Base-by-base conservation (phyloP, 2,329 filamentous ascomycete genomes). In the Ophiostoma angusticollis region DNA sequence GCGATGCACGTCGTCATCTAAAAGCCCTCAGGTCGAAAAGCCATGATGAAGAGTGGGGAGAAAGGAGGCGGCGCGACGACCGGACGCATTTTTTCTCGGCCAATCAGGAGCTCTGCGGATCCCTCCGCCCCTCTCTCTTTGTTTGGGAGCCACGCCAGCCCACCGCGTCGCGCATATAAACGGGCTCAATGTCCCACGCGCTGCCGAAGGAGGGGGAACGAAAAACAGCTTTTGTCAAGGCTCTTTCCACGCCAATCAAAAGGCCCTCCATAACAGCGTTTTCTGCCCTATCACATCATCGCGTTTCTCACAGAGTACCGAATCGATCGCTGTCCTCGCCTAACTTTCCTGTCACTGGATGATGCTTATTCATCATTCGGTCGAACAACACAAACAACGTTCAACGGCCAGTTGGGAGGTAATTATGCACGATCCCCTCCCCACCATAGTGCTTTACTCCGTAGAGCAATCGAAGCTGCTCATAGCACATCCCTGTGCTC, bases 141-240 rank as follows among this genome's bases (percentile, higher is more conserved):
- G 40, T 42, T 46, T 42, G 37, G 45, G 33, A 37, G 45, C 38
- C 40, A 44, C 48, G 47, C 40, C 43, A 31, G 29, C 34, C 50
- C 45, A 50, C 47, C 50, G 50, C 48, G 50, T 56, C 55, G 54
- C 57, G 60, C 63, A 67, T 66, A 67, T 67, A 67, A 67, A 67
- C 63, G 60, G 44, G 50, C 52, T 53, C 54, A 46, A 52, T 56
- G 60, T 64, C 62, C 62, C 62, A 58, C 56, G 47, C 41, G 41
- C 44, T 36, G 41, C 31, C 33, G 40, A 37, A 42, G 29, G 37
- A 29, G 37, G 41, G 37, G 30, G 40, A 37, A 35, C 19, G 11
- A 24, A 34, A 37, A 40, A 30, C 13, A 36, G 22, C 34, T 11
- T 16, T 21, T 24, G 16, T 29, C 19, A 34, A 24, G 31, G 28